Percentiles rank a stretch among this genome's conserved stretches.
Evolutionary conservation across 768 basidiomycete genomes (phyloP).

Genomic region (Tulasnella sp.): DNA sequence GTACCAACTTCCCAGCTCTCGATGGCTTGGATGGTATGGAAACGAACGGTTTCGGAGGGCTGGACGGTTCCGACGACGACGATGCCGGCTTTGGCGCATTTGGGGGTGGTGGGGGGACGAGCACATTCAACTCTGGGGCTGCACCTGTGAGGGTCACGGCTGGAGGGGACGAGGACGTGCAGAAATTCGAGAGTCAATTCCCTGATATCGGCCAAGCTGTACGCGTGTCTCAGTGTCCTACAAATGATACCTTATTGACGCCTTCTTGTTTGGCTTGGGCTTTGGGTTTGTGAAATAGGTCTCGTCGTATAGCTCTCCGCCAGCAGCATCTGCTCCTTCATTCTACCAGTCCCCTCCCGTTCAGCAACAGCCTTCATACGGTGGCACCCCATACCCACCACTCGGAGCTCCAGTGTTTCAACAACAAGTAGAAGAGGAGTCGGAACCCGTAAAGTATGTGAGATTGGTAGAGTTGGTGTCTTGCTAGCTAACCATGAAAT

Average conservation of each 20-base stretch:
- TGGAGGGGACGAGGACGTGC: slow-evolving; percentile 76
- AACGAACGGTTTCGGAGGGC: neutral
- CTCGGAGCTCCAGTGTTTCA: slow-evolving; percentile 24
- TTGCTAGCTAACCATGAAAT: neutral
- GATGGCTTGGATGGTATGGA: neutral
- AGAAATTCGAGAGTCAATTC: slow-evolving; percentile 77
- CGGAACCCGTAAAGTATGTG: slow-evolving; percentile 74
- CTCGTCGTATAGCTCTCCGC: too few relatives aligned
- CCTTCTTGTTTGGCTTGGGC: too few relatives aligned
- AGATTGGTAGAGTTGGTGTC: neutral
- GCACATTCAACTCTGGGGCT: slow-evolving; percentile 24
- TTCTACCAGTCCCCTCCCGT: slow-evolving; percentile 16
- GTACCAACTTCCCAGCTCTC: slow-evolving; percentile 2
- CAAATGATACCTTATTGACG: too few relatives aligned
- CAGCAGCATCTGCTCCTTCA: neutral
- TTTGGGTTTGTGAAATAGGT: too few relatives aligned
- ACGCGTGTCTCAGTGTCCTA: slow-evolving; percentile 13
- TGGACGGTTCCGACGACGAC: slow-evolving; percentile 34
- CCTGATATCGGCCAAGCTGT: slow-evolving; percentile 51
- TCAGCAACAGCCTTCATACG: slow-evolving; percentile 15
- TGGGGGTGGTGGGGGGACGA: slow-evolving; percentile 21
- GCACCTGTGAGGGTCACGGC: slow-evolving; percentile 54
- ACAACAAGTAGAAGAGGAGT: slow-evolving; percentile 56
- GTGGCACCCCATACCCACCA: slow-evolving; percentile 49
- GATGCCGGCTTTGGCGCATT: slow-evolving; percentile 53